These are phyloP conservation scores for Betula pendula DNA, from an alignment of 306 rosid species.

Conservation along the genomic window DNA sequence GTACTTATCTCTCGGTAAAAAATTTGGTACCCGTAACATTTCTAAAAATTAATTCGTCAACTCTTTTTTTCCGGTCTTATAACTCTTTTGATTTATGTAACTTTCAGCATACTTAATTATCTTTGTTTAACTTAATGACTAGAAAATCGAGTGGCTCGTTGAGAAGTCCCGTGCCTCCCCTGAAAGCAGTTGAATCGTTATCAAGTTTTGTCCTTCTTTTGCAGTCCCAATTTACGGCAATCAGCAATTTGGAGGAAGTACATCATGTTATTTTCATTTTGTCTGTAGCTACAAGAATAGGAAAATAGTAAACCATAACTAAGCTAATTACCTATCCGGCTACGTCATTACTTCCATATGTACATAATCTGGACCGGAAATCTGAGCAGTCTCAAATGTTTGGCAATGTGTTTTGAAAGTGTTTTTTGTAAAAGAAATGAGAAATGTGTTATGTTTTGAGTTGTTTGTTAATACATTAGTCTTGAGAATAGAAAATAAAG, in stretches of 20 bases:
- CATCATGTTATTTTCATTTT: background rate
- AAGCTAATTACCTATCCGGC: background rate
- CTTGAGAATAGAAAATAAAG: no score
- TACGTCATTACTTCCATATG: background rate
- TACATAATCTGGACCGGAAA: background rate
- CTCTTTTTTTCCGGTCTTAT: background rate
- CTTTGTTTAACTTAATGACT: constrained; percentile 28
- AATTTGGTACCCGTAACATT: no score
- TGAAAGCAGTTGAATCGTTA: constrained; percentile 28
- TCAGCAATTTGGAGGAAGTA: constrained; percentile 6
- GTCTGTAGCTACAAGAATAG: background rate
- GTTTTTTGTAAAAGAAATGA: no score
- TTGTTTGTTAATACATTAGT: no score
- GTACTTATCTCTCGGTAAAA: no score
- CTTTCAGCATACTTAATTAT: constrained; percentile 4
- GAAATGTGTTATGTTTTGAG: no score
- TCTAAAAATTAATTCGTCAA: background rate
- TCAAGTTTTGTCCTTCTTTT: background rate
- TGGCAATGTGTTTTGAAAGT: no score
- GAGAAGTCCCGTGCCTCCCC: constrained; percentile 51
- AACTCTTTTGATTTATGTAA: constrained; percentile 8
- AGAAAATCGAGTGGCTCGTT: constrained; percentile 68
- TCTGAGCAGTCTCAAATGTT: no score
- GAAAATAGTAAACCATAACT: background rate
- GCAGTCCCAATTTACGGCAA: background rate